Base-by-base conservation (phyloP, 257 asterid genomes). In the Ophiorrhiza pumila region DNA sequence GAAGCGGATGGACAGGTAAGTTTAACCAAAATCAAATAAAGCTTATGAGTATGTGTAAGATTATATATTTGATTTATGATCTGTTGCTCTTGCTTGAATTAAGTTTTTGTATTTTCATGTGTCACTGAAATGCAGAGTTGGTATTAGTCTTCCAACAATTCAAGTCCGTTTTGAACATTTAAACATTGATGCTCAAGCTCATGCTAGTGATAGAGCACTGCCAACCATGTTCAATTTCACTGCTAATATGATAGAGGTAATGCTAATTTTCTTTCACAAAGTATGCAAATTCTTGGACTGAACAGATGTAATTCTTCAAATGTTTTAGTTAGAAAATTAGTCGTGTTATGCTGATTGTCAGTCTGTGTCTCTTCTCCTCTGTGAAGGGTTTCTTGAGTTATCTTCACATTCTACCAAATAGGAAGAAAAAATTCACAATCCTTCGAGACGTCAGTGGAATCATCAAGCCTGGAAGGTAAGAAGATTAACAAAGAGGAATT, bases 401-500 rank as follows among this genome's bases (percentile, higher is more conserved):
- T 77, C 80, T 86, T 7, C 87, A 68, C 42, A 80, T 89, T 49
- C 77, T 80, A 27, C 83, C 87, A 0, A 87, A 80, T 77, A 71
- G 73, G 73, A 91, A 85, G 92, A 83, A 74, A 80, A 70, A 71
- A 4, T 72, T 87, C 9, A 42, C 89, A n/a, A 89, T 91, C 68
- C 84, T 91, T 43, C 78, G 80, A 35, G 80, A 82, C 65, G 80
- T 89, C 50, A 87, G 87, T 52, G 96, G 97, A 79, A 84, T 89
- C 63, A 58, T 89, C 71, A 87, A 85, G 79, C 97, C 97, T 49
- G 63, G 89, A 76, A 79, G 93, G 96, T 90, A 70, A 57, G 39
- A 45, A 55, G 46, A 27, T 41, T 5, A 15, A 7, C 5, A 35
- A 5, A 4, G 0, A 2, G 37, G 56, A 25, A 29, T 12, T 62